phyloP scores from a whole-genome alignment of 2,329 filamentous ascomycete species.

The Myrmaecium sp. region DNA sequence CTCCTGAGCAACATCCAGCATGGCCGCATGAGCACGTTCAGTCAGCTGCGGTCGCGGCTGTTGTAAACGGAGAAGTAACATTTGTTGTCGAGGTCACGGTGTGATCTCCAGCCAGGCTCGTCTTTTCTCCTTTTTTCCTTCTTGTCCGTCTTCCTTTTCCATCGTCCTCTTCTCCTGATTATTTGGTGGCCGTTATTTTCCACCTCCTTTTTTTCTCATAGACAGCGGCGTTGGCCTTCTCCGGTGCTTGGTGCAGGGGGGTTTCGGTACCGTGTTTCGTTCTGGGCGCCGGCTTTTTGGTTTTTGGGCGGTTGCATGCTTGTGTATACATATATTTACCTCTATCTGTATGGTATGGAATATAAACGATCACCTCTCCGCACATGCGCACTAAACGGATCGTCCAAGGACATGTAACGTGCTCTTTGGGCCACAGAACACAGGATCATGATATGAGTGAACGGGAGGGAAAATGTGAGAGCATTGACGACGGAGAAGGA shows the following conservation, averaged over 20 bases:
- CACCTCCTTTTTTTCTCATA: background rate
- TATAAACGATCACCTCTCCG: too few relatives aligned
- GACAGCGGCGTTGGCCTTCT: background rate
- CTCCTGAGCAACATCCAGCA: conserved; percentile 55
- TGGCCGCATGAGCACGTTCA: conserved; percentile 50
- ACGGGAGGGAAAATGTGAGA: background rate
- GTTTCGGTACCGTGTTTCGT: background rate
- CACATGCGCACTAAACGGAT: too few relatives aligned
- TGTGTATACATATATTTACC: background rate
- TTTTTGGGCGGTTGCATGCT: background rate
- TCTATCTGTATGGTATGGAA: background rate
- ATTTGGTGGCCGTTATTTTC: background rate
- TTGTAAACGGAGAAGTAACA: too few relatives aligned
- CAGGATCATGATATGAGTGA: background rate
- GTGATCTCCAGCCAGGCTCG: too few relatives aligned
- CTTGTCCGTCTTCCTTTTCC: background rate
- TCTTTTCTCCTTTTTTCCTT: background rate
- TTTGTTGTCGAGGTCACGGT: too few relatives aligned
- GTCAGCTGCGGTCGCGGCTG: too few relatives aligned
- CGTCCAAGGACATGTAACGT: too few relatives aligned
- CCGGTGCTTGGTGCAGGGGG: background rate
- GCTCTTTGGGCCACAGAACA: background rate
- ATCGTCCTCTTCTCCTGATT: background rate
- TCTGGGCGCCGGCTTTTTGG: background rate
- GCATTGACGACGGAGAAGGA: background rate